Base-by-base conservation (phyloP, 2,329 filamentous ascomycete genomes). In the Neonectria hederae region DNA sequence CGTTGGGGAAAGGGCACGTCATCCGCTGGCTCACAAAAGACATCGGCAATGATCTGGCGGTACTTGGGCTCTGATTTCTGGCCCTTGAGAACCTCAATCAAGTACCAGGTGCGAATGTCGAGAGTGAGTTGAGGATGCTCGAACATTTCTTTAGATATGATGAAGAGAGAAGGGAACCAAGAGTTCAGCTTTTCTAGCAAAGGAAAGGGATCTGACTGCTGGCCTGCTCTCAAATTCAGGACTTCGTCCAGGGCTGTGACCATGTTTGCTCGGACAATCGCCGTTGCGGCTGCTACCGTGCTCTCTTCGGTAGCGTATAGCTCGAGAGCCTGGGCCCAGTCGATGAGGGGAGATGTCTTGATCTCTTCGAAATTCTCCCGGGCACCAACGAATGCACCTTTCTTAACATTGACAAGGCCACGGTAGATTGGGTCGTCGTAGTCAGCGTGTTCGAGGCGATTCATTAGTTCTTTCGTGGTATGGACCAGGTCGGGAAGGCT, bases 61-160 rank as follows among this genome's bases (percentile, higher is more conserved):
- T 67, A 61, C 35, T 72, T 59, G 4, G 32, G 61, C 5, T 72
- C 61, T 3, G 32, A 30, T 0, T 49, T 54, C 6, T 55, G 49
- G 1, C 26, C 48, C 6, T 70, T 70, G 2, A 80, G 62, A 2
- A 38, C 49, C 45, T 76, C 73, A 21, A 83, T 75, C 46, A 77
- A 68, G 40, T 72, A 68, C 53, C 76, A 75, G 0, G 79, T 81
- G 46, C 81, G 80, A 26, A 83, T 75, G 4, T 76, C 69, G 24
- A 83, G 67, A 3, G 76, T 76, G 8, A 78, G 63, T 4, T 74
- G 43, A 14, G 68, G 67, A 13, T 69, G 53, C 35, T 63, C 54
- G 5, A 65, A 57, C 35, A 65, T 54, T 14, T 63, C 49, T 3
- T 65, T 62, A 2, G 68, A 67, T 4, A 70, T 59, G 11, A 67